Base-by-base conservation (phyloP, 768 basidiomycete genomes). In the Boletus coccyginus region DNA sequence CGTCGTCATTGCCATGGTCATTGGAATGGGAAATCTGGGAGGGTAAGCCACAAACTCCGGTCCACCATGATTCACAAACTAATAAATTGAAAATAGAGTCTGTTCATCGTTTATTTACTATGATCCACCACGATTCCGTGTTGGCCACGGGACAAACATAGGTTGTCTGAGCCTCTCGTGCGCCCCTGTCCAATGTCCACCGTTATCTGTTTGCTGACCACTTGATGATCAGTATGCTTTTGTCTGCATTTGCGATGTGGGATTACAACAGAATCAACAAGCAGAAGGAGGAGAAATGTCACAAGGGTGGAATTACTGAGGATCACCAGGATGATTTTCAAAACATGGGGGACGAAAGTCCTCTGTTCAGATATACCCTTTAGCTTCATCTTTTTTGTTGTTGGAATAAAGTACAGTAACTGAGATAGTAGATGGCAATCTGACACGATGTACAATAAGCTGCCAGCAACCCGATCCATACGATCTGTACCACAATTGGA, bases 1-100 rank as follows among this genome's bases (percentile, higher is more conserved):
- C 24, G 74, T 84, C 13, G 74, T 75, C 13, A 57, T 84, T 36
- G 85, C 80, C 6, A 75, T 81, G 73, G 76, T 84, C 17, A 77
- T 81, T 50, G 81, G 81, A 29, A 39, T 80, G 11, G 83, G 80
- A 21, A 86, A 85, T 56, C 68, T 85, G 11, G 83, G 83, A 57
- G 82, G 82, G 62, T 77, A 50, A 54, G 70, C 45, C 3, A 31
- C n/a, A 21, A 69, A 21, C 74, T 73, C 33, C 12, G 6, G 21
- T 50, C 32, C 21, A 32, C 7, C 44, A 7, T 19, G 39, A 17
- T 31, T 36, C 38, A 17, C 2, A 14, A 19, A 35, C 56, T 69
- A 24, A 4, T 16, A 31, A 21, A 5, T 27, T 27, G 35, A n/a
- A 2, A 4, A 35, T 42, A 78, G 76, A 36, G 70, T 77, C 36